Conservation (phyloP, 2,329 filamentous ascomycete genomes). For the Fusarium sterilihyphosum region DNA sequence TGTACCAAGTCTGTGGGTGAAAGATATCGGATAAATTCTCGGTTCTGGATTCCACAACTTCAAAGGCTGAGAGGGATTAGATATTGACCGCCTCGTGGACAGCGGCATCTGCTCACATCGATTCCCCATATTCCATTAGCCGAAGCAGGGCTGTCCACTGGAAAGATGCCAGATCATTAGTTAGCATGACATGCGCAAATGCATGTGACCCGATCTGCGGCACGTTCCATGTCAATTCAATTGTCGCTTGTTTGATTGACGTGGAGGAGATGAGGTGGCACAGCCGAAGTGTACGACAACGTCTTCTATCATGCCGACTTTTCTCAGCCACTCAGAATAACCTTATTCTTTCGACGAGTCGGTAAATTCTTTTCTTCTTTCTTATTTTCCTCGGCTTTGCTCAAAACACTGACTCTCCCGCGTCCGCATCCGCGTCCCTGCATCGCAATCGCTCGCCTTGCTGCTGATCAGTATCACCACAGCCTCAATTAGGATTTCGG, state of each 20-base stretch:
- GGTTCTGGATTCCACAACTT: conserved; percentile 4
- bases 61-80: conserved; percentile 8
- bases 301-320: conserved; percentile 5
- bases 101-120: conserved; percentile 17
- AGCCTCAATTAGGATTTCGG: background rate
- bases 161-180: conserved; percentile 36
- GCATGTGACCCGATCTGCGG: conserved; percentile 43
- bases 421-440: background rate
- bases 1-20: conserved; percentile 20
- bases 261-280: conserved; percentile 32
- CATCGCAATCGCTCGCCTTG: background rate
- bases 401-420: background rate
- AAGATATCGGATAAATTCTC: conserved; percentile 22
- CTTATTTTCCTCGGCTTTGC: background rate
- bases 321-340: conserved; percentile 6
- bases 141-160: conserved; percentile 31
- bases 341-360: conserved; percentile 6
- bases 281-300: conserved; percentile 2
- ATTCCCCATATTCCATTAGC: conserved; percentile 22
- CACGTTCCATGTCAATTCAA: conserved; percentile 7
- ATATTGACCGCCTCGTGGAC: conserved; percentile 23
- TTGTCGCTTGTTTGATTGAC: conserved; percentile 16
- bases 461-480: background rate
- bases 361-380: conserved; percentile 1
- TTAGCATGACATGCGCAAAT: conserved; percentile 28